Base-by-base conservation (phyloP, 495 filamentous ascomycete species). In the Penicillium antarcticum region DNA sequence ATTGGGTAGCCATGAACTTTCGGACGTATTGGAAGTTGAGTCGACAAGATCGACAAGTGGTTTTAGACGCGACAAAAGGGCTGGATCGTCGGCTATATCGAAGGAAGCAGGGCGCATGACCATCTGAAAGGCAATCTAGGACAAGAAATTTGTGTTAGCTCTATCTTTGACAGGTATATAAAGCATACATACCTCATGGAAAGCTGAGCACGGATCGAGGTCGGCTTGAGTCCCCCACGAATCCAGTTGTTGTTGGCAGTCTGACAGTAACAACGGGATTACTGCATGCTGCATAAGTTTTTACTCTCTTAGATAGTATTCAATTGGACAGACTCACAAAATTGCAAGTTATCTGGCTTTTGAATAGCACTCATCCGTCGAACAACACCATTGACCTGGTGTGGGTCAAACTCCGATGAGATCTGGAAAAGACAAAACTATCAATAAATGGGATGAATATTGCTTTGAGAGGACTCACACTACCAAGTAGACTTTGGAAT, bases 191-290 rank as follows among this genome's bases (percentile, higher is more conserved):
- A 54, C 51, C 16, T 49, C 44, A 23, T 54, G 45, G 32, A 54
- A 23, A 10, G 51, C 38, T 16, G 45, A 54, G 16, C 45, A 36
- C 2, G 51, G 51, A 39, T 54, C 45, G 17, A 54, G 38, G 5
- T 37, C 36, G 17, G 6, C 16, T 26, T 49, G 36, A 12, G 13
- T 16, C 0, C 38, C 45, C 51, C 51, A 54, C 9, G 32, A 21
- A 14, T 42, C 32, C 35, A 48, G 43, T 10, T 24, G 36, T 4
- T 16, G 38, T 38, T 54, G 19, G 17, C 45, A 54, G 32, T 40
- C 45, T 4, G 45, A 48, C n/a, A 49, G 5, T 8, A 54, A 18
- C 3, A 37, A 38, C 9, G 51, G 51, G 8, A 54, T 48, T 32
- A 54, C 51, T 54, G 4, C 10, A 23, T 7, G 19, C 26, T 0